Evolutionary conservation across 495 filamentous ascomycete species (phyloP), one percentile per base, ranked within the genome.

Genomic region (Parmelia sp.): DNA sequence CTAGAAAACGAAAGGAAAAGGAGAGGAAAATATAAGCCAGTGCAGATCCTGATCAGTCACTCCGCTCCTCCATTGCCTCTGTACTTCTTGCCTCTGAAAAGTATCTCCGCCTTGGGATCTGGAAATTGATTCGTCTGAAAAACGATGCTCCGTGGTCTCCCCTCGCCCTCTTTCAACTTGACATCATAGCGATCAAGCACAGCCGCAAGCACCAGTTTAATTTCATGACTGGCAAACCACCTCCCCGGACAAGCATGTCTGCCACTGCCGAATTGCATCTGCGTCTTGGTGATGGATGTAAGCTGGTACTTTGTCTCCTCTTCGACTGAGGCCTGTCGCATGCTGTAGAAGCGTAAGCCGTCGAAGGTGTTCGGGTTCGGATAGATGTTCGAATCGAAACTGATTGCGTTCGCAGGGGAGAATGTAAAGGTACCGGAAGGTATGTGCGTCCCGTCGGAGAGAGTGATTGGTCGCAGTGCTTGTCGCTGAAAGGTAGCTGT

Each of bases 301-400:
- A 9, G 57, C 27, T 27, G 25, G 29, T 25, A 40, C 57, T 59
- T 35, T 17, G 5, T 39, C 57, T 25, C 23, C 1, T 23, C 23
- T 40, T 25, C 7, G 10, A 25, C 3, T 23, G 57, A 17, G 21
- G 35, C 36, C 27, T 80, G 64, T 3, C 82, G 75, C n/a, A 82
- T 68, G 37, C 75, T 78, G 45, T 72, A 76, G 60, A 74, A 78
- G 14, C 76, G 75, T 58, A 76, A 74, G 19, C 71, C 73, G 33
- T 77, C 73, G 58, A 78, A 79, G 4, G 49, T 36, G 0, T 67
- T 27, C 0, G 74, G 68, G 25, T 73, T 58, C 1, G 49, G 27
- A 19, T 76, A 36, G 47, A 71, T 65, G 0, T 31, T 31, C 0
- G 71, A 63, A 42, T 79, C 75, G 15, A 25, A 57, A 7, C 15